Evolutionary conservation across 495 filamentous ascomycete species (phyloP).

Genomic region (Penicillium alfredii): DNA sequence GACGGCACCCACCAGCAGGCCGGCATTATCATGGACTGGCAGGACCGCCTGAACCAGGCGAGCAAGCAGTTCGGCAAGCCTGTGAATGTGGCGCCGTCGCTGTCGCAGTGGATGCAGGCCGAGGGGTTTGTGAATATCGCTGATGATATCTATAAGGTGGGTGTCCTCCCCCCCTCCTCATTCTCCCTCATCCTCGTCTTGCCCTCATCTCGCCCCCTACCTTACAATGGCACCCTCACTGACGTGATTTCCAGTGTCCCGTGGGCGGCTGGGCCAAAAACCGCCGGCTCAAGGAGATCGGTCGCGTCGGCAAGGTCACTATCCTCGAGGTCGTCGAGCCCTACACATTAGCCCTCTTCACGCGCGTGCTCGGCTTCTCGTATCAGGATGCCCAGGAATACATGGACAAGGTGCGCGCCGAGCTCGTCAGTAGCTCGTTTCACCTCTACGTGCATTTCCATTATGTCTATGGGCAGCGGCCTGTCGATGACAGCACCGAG

Average conservation of each 20-base stretch:
- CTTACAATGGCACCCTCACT: neutral
- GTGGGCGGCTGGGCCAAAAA: constrained; percentile 49
- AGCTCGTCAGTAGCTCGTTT: constrained; percentile 22
- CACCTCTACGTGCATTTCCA: constrained; percentile 36
- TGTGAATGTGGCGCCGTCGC: constrained; percentile 26
- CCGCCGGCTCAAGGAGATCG: constrained; percentile 44
- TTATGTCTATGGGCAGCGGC: constrained; percentile 37
- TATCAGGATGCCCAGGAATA: constrained; percentile 31
- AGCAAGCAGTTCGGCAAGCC: constrained; percentile 35
- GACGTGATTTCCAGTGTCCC: constrained; percentile 26
- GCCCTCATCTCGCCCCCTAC: no score
- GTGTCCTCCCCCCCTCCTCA: constrained; percentile 1
- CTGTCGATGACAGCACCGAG: constrained; percentile 18
- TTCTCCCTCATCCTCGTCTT: neutral
- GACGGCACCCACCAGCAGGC: constrained; percentile 32
- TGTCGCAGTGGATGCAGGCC: constrained; percentile 24
- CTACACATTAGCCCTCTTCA: constrained; percentile 50
- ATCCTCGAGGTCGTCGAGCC: constrained; percentile 44
- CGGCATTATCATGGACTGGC: constrained; percentile 20
- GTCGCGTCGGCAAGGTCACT: constrained; percentile 31
- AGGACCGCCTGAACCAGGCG: constrained; percentile 23
- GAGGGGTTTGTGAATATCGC: constrained; percentile 32
- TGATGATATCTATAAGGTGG: constrained; percentile 39
- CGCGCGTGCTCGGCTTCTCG: constrained; percentile 44
- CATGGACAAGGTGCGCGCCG: constrained; percentile 30